These are phyloP conservation scores for Cadophora sp. DNA, from an alignment of 2,329 filamentous ascomycete species.

Conservation along the genomic window DNA sequence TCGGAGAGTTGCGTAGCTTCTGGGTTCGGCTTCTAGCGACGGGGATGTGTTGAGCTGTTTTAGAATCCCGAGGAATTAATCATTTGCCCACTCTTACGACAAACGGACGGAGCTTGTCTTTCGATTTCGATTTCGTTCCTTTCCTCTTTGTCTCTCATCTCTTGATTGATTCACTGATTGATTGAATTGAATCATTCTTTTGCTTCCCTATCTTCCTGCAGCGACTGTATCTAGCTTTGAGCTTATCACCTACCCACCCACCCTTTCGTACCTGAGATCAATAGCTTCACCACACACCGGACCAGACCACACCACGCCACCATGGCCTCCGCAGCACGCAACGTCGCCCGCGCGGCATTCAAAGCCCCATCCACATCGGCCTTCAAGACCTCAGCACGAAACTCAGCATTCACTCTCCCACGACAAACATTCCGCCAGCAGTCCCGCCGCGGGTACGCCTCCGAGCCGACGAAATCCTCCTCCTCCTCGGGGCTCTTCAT, in stretches of 20 bases:
- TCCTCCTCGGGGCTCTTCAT: slow-evolving; percentile 61
- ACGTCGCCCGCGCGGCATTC: slow-evolving; percentile 49
- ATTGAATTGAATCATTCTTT: not conserved
- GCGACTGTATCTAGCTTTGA: not conserved
- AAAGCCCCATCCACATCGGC: slow-evolving; percentile 52
- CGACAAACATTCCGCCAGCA: slow-evolving; percentile 76
- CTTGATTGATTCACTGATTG: not conserved
- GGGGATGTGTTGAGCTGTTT: slow-evolving; percentile 13
- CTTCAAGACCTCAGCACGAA: slow-evolving; percentile 64
- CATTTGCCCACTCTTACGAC: slow-evolving; percentile 1
- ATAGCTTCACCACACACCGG: slow-evolving; percentile 12
- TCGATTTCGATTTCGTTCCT: not conserved
- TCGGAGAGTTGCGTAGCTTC: slow-evolving; percentile 15
- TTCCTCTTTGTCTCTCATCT: not conserved
- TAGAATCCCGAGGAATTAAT: slow-evolving; percentile 15
- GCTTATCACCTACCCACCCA: not conserved
- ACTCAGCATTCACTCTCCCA: slow-evolving; percentile 62
- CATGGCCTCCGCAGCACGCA: slow-evolving; percentile 49
- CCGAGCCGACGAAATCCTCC: slow-evolving; percentile 67
- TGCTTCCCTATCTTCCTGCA: not conserved
- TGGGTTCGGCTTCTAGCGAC: slow-evolving; percentile 12
- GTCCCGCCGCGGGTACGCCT: slow-evolving; percentile 81
- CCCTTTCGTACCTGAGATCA: not conserved
- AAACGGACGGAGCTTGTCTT: not conserved
- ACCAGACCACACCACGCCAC: slow-evolving; percentile 9